Evolutionary conservation across 306 rosid species (phyloP).

Genomic region (Sechiopsis laciniata): DNA sequence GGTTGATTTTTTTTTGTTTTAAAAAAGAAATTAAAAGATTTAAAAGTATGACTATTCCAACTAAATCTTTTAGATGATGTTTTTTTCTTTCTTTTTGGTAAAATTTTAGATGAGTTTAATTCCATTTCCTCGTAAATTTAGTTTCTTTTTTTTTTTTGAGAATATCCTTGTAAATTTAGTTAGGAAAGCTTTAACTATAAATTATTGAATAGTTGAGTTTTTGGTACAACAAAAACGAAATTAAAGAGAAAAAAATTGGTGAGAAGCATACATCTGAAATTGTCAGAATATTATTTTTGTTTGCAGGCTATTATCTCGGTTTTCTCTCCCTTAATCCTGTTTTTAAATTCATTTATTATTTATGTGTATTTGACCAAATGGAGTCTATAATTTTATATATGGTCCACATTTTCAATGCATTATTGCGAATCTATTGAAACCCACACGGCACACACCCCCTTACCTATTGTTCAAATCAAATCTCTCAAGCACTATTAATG

Average conservation of each 20-base stretch:
- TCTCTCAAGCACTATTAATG: slow-evolving; percentile 11
- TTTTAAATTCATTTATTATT: background rate
- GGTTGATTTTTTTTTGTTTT: too few relatives aligned
- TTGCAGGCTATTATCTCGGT: slow-evolving; percentile 13
- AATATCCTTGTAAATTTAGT: background rate
- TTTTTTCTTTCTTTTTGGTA: too few relatives aligned
- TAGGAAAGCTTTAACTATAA: background rate
- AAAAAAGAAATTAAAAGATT: too few relatives aligned
- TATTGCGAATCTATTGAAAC: slow-evolving; percentile 18
- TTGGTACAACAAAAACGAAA: background rate
- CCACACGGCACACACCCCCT: background rate
- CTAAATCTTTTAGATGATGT: too few relatives aligned
- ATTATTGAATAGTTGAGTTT: background rate
- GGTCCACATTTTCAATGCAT: slow-evolving; percentile 14
- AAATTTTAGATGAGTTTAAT: too few relatives aligned
- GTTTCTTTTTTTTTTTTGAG: too few relatives aligned
- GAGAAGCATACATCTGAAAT: background rate
- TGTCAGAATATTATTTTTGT: slow-evolving; percentile 2
- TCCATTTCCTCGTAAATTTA: background rate
- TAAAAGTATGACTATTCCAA: too few relatives aligned
- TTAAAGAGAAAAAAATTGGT: background rate
- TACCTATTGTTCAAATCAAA: background rate
- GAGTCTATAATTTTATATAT: slow-evolving; percentile 12
- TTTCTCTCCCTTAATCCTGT: background rate
- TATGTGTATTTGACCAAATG: slow-evolving; percentile 14